Conservation (phyloP, 306 rosid species). For the Oxytropis ochrocephala region DNA sequence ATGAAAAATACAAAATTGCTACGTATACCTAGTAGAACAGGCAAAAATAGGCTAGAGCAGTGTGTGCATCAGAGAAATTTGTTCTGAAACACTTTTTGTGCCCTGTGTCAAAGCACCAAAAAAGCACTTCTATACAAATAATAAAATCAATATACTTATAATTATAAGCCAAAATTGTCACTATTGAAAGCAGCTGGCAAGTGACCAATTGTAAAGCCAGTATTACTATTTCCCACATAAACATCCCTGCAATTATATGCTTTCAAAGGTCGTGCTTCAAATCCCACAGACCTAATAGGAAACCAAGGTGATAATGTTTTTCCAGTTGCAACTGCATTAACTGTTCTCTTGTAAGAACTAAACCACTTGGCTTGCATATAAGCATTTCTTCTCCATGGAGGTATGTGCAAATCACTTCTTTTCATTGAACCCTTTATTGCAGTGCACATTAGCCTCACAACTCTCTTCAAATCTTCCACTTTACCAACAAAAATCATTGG, state of each 20-base stretch:
- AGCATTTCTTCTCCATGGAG: conserved; percentile 85
- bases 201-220: conserved; percentile 44
- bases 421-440: conserved; percentile 68
- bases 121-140: not conserved
- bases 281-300: conserved; percentile 28
- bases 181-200: conserved; percentile 46
- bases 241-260: conserved; percentile 40
- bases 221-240: conserved; percentile 3
- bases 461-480: conserved; percentile 46
- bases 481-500: conserved; percentile 55
- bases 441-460: conserved; percentile 53
- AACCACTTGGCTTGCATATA: conserved; percentile 83
- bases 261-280: conserved; percentile 26
- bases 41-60: not conserved
- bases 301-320: not conserved
- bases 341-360: conserved; percentile 59
- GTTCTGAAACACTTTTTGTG: not conserved
- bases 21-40: not conserved
- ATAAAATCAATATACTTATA: not conserved
- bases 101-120: not conserved
- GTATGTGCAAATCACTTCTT: conserved; percentile 34
- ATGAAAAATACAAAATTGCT: not conserved
- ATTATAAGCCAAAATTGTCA: conserved; percentile 5
- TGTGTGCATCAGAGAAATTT: not conserved
- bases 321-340: conserved; percentile 29